Conservation (phyloP, 139 green algal species). For the Closterium sp. region DNA sequence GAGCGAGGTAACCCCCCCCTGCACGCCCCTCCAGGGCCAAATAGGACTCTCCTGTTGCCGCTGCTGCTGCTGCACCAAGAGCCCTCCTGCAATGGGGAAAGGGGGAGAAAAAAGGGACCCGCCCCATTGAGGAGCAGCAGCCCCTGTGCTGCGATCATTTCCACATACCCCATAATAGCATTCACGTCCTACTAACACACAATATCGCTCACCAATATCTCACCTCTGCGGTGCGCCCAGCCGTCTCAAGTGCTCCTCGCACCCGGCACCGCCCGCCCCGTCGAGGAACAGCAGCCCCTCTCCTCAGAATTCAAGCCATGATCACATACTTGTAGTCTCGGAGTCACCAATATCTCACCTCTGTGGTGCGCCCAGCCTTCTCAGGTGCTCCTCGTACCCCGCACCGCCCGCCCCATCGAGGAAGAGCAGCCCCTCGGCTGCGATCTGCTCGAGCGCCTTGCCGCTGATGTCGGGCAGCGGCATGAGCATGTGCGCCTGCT, state of each 20-base stretch:
- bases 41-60: background rate
- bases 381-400: too few relatives aligned
- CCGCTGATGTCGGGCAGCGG: conserved; percentile 37
- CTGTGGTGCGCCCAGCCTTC: too few relatives aligned
- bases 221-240: background rate
- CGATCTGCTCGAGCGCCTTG: conserved; percentile 28
- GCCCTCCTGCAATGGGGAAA: background rate
- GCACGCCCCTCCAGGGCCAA: background rate
- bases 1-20: background rate
- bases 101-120: background rate
- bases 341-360: too few relatives aligned
- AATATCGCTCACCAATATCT: too few relatives aligned
- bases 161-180: too few relatives aligned
- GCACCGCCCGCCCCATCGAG: conserved; percentile 17
- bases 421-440: conserved; percentile 5
- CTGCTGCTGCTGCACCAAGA: background rate
- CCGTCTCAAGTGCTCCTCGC: background rate
- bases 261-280: background rate
- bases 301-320: too few relatives aligned
- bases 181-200: too few relatives aligned
- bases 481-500: conserved; percentile 15
- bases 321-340: too few relatives aligned
- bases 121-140: too few relatives aligned
- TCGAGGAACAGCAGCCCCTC: background rate
- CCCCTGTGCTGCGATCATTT: too few relatives aligned